These are phyloP conservation scores for Suhomyces sp. DNA, from an alignment of 805 yeast species.

Conservation along the genomic window DNA sequence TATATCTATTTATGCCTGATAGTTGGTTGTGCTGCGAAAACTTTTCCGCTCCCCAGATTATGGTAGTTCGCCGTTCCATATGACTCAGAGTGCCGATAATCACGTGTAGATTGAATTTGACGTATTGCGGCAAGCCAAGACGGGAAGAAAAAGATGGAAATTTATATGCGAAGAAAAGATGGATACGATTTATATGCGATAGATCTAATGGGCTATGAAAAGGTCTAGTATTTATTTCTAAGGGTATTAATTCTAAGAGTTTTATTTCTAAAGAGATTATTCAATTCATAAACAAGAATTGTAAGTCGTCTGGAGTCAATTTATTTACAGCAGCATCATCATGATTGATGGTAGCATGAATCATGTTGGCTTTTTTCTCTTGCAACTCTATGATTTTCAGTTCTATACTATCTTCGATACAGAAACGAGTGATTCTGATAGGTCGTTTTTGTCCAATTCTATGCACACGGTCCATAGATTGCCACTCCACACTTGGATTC, in stretches of 20 bases:
- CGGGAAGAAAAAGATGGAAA: too few relatives aligned
- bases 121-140: not conserved
- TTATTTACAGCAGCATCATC: constrained; percentile 89
- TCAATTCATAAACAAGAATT: constrained; percentile 84
- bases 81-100: constrained; percentile 2
- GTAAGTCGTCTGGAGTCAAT: constrained; percentile 90
- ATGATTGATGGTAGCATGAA: constrained; percentile 90
- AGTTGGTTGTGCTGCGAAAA: not conserved
- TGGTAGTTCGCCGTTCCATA: not conserved
- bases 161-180: too few relatives aligned
- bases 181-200: too few relatives aligned
- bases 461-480: constrained; percentile 96
- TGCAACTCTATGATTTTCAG: constrained; percentile 93
- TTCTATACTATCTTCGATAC: constrained; percentile 96
- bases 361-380: constrained; percentile 97
- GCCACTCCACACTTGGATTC: constrained; percentile 99
- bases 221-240: not conserved
- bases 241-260: too few relatives aligned
- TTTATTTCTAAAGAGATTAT: too few relatives aligned
- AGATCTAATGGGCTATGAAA: too few relatives aligned
- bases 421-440: constrained; percentile 84
- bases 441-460: constrained; percentile 96
- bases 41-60: constrained; percentile 1
- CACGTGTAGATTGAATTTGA: constrained; percentile 2
- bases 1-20: not conserved